Percentiles rank a stretch among this genome's conserved stretches.
Conservation (phyloP, 768 basidiomycete species). For the Pleurotus ostreatus region DNA sequence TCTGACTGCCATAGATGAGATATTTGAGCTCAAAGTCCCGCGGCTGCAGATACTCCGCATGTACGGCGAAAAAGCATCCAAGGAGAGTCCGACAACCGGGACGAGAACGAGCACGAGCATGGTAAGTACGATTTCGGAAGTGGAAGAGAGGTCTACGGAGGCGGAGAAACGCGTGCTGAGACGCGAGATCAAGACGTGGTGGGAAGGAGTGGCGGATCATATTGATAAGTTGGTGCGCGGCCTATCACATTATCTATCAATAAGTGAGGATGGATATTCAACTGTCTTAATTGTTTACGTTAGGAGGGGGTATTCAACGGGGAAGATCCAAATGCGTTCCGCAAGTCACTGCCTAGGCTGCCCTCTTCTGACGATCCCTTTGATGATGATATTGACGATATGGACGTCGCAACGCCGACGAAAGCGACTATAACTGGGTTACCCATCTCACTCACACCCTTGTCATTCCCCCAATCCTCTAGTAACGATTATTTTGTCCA, state of each 20-base stretch:
- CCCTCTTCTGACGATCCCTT: slow-evolving; percentile 55
- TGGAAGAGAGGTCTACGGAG: slow-evolving; percentile 19
- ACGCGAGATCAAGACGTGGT: slow-evolving; percentile 62
- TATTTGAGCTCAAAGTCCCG: slow-evolving; percentile 62
- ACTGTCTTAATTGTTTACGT: neutral
- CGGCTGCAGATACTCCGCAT: slow-evolving; percentile 47
- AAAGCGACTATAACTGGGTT: slow-evolving; percentile 16
- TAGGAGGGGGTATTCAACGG: slow-evolving; percentile 41
- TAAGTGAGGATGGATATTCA: neutral
- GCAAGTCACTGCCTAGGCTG: slow-evolving; percentile 55
- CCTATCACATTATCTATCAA: neutral
- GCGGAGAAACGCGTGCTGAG: slow-evolving; percentile 48
- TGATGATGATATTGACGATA: slow-evolving; percentile 22
- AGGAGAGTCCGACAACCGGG: neutral
- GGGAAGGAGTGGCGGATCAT: slow-evolving; percentile 58
- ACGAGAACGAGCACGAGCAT: neutral
- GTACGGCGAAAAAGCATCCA: slow-evolving; percentile 11
- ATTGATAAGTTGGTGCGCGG: slow-evolving; percentile 54
- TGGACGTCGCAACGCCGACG: slow-evolving; percentile 8
- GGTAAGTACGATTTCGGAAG: neutral
- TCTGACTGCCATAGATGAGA: slow-evolving; percentile 24
- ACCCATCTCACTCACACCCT: neutral
- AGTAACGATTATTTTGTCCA: slow-evolving; percentile 5
- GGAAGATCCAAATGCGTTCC: slow-evolving; percentile 21
- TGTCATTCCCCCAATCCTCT: slow-evolving; percentile 11